These are phyloP conservation scores for Polytrichum commune DNA, from an alignment of 225 moss, liverwort and hornwort species.

Conservation along the genomic window DNA sequence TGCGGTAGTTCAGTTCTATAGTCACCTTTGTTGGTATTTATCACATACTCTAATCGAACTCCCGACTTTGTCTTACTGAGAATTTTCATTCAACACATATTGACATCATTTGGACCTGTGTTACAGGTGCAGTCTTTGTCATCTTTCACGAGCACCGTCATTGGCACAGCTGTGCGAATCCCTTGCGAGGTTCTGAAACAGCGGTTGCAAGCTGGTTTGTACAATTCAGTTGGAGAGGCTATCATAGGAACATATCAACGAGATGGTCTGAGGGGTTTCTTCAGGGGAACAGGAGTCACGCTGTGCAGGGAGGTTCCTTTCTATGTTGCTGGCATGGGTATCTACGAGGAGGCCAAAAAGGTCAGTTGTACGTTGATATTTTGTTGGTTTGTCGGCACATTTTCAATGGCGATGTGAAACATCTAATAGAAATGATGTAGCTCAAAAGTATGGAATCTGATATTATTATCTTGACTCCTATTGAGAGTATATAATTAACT, in stretches of 20 bases:
- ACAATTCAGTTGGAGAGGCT: constrained; percentile 61
- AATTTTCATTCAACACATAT: too few species aligned
- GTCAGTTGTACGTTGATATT: background rate
- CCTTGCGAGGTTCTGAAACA: constrained; percentile 68
- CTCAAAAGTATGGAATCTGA: background rate
- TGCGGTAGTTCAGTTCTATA: too few species aligned
- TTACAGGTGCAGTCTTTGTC: constrained; percentile 57
- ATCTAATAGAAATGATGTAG: background rate
- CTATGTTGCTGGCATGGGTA: constrained; percentile 66
- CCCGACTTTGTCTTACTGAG: too few species aligned
- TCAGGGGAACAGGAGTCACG: constrained; percentile 59
- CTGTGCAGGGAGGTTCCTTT: constrained; percentile 65
- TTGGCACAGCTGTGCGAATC: constrained; percentile 66
- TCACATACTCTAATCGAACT: too few species aligned
- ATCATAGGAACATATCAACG: constrained; percentile 50
- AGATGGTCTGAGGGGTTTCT: constrained; percentile 59
- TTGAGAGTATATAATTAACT: background rate
- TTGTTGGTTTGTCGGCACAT: too few species aligned
- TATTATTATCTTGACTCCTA: background rate
- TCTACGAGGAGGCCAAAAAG: constrained; percentile 40
- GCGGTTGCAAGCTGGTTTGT: constrained; percentile 60
- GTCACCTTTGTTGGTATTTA: too few species aligned
- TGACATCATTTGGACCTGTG: background rate
- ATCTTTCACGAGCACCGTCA: constrained; percentile 64
- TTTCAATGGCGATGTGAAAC: background rate